A percentile compares a stretch with the other conserved stretches of the same genome.
Conservation (phyloP, 768 basidiomycete genomes). For the Serendipita sp. region DNA sequence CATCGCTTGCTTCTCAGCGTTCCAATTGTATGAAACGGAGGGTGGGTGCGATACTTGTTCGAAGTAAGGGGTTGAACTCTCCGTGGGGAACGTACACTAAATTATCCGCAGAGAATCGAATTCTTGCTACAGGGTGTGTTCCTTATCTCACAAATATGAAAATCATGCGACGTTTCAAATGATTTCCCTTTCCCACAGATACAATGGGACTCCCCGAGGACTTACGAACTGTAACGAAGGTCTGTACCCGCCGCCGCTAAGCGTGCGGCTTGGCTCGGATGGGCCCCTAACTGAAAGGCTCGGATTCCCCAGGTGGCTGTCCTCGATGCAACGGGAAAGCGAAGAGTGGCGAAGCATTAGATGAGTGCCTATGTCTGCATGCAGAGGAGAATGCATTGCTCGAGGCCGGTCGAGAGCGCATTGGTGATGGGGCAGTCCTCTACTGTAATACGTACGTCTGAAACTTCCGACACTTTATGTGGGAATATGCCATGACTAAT, state of each 20-base stretch:
- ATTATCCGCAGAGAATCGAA: constrained; percentile 32
- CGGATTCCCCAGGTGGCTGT: constrained; percentile 43
- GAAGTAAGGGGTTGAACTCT: constrained; percentile 30
- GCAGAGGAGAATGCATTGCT: constrained; percentile 96
- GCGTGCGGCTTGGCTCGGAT: too few relatives aligned
- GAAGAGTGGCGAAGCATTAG: constrained; percentile 29
- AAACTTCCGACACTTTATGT: neutral
- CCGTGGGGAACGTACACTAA: constrained; percentile 21
- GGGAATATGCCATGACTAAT: neutral
- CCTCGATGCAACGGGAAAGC: constrained; percentile 45
- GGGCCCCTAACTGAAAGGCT: neutral
- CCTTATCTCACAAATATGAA: neutral
- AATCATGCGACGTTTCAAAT: neutral
- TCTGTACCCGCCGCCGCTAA: neutral
- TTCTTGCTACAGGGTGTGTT: constrained; percentile 60
- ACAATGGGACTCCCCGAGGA: constrained; percentile 92
- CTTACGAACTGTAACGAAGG: constrained; percentile 76
- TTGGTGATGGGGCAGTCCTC: constrained; percentile 65
- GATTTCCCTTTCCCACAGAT: constrained; percentile 28
- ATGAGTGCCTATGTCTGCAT: constrained; percentile 87
- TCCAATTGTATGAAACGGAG: constrained; percentile 97
- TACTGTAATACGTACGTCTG: constrained; percentile 90
- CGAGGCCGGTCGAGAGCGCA: constrained; percentile 82
- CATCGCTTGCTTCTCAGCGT: constrained; percentile 72
- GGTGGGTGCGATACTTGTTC: constrained; percentile 86